These are phyloP conservation scores for Antrodiella citrinella DNA, from an alignment of 768 basidiomycete species.

Conservation along the genomic window DNA sequence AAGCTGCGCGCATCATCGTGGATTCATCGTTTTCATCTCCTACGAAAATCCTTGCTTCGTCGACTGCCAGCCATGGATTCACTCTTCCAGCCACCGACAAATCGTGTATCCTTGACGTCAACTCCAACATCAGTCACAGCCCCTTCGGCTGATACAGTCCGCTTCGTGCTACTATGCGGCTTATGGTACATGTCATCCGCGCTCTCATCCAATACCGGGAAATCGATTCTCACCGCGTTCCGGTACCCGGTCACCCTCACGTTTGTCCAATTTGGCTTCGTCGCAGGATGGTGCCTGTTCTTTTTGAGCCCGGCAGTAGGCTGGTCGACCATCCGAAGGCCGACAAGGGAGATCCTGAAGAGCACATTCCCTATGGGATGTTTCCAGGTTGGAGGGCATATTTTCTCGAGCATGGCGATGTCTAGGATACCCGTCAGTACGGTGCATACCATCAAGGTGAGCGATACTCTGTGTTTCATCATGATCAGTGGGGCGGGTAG, in stretches of 20 bases:
- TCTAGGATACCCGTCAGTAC: conserved; percentile 95
- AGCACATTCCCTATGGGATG: conserved; percentile 92
- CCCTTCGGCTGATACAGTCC: conserved; percentile 26
- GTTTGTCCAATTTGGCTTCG: conserved; percentile 95
- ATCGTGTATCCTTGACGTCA: neutral
- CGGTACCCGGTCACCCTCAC: conserved; percentile 95
- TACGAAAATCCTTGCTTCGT: conserved; percentile 3
- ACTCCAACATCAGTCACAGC: conserved; percentile 2
- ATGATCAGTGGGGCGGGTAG: no score
- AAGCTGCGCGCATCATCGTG: conserved; percentile 3
- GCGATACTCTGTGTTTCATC: neutral
- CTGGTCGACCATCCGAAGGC: conserved; percentile 60
- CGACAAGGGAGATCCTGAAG: conserved; percentile 63
- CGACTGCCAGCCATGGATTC: conserved; percentile 1
- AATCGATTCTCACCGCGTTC: conserved; percentile 88
- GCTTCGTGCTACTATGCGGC: conserved; percentile 74
- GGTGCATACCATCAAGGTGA: conserved; percentile 97
- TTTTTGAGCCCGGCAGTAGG: conserved; percentile 70
- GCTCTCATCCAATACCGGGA: conserved; percentile 93
- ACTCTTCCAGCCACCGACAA: neutral
- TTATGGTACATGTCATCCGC: conserved; percentile 95
- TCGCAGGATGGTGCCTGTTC: conserved; percentile 78
- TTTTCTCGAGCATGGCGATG: conserved; percentile 96
- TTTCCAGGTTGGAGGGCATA: conserved; percentile 97
- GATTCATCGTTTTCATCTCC: conserved; percentile 7